Conservation (phyloP, 2,329 filamentous ascomycete genomes). For the Clarireedia hainanense region DNA sequence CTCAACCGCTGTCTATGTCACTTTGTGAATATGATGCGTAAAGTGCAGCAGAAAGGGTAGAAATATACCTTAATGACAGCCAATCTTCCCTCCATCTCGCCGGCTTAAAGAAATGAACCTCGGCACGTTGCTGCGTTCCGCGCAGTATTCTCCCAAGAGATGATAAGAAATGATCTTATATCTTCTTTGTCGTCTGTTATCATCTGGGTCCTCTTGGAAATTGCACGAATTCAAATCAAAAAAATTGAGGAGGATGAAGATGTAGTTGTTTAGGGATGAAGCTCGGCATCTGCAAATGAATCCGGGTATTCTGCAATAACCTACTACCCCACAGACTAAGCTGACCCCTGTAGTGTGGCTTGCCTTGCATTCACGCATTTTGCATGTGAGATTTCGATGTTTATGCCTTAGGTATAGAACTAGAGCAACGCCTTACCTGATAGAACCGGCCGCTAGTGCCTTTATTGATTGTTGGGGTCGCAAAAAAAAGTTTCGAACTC, state of each 20-base stretch:
- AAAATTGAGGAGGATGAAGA: background rate
- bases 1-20: conserved; percentile 46
- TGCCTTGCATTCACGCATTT: conserved; percentile 3
- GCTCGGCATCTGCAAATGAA: conserved; percentile 8
- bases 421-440: background rate
- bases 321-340: conserved; percentile 11
- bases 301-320: conserved; percentile 7
- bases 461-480: conserved; percentile 16
- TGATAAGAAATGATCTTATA: background rate
- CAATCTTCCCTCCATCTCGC: conserved; percentile 20
- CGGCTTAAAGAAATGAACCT: conserved; percentile 15
- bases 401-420: background rate
- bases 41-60: background rate
- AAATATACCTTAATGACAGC: conserved; percentile 22
- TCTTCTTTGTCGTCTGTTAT: background rate
- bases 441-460: conserved; percentile 4
- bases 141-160: no score
- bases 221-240: background rate
- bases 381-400: conserved; percentile 16
- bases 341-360: background rate
- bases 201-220: background rate
- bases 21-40: background rate
- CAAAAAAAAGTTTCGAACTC: conserved; percentile 10
- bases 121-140: conserved; percentile 14
- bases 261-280: conserved; percentile 13